Conservation (phyloP, 2,329 filamentous ascomycete genomes). For the Penicillium griseofulvum region DNA sequence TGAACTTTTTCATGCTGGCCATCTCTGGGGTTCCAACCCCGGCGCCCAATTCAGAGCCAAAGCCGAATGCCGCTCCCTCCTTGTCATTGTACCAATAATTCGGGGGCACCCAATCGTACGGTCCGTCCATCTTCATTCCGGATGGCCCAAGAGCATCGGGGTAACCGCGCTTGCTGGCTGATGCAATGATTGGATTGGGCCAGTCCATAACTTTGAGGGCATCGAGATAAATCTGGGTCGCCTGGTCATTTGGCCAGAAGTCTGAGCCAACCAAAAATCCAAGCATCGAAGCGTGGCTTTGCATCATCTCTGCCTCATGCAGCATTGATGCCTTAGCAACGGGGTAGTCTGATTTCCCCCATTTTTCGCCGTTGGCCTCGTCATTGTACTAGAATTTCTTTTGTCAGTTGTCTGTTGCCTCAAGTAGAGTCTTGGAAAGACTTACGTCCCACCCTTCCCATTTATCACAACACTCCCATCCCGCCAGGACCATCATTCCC, state of each 20-base stretch:
- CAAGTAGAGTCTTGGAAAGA: not conserved
- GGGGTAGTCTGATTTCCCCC: slow-evolving; percentile 55
- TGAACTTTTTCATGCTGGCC: slow-evolving; percentile 53
- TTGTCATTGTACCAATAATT: slow-evolving; percentile 61
- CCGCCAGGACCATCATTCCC: slow-evolving; percentile 61
- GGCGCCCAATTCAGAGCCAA: slow-evolving; percentile 61
- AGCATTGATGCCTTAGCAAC: slow-evolving; percentile 56
- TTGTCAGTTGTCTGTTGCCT: not conserved
- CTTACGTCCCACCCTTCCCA: slow-evolving; percentile 60
- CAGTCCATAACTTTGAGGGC: slow-evolving; percentile 54
- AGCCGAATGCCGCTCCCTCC: slow-evolving; percentile 60
- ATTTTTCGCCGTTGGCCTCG: slow-evolving; percentile 48
- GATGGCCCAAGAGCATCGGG: slow-evolving; percentile 53
- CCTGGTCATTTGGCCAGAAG: slow-evolving; percentile 60
- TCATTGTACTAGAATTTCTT: slow-evolving; percentile 51
- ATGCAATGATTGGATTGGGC: slow-evolving; percentile 57
- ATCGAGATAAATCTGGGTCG: slow-evolving; percentile 53
- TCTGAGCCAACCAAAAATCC: slow-evolving; percentile 61
- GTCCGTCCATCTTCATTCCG: slow-evolving; percentile 65
- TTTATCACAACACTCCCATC: slow-evolving; percentile 68
- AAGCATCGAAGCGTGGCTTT: slow-evolving; percentile 59
- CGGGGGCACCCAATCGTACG: slow-evolving; percentile 65
- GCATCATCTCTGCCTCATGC: slow-evolving; percentile 61
- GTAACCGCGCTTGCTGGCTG: slow-evolving; percentile 56
- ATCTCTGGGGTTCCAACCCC: slow-evolving; percentile 63